These are phyloP conservation scores for Phialophora expanda DNA, from an alignment of 2,329 filamentous ascomycete genomes.

Conservation along the genomic window DNA sequence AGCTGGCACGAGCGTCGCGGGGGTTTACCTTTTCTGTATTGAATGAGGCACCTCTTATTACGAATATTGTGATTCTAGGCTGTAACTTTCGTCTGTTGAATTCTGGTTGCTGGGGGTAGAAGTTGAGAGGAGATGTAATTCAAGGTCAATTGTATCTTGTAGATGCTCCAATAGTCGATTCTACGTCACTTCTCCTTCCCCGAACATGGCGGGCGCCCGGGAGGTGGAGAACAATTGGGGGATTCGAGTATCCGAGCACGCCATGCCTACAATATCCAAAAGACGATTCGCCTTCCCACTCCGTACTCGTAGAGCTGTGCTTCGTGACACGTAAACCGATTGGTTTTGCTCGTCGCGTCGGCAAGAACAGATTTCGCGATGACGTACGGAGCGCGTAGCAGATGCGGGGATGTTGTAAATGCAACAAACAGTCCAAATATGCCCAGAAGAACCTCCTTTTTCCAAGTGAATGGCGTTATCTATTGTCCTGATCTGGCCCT, in stretches of 20 bases:
- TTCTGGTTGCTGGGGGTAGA: neutral
- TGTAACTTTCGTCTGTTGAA: neutral
- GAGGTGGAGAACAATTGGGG: neutral
- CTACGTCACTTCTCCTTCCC: conserved; percentile 1
- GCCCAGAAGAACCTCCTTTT: neutral
- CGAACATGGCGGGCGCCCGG: neutral
- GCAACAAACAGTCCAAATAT: neutral
- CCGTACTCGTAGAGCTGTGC: neutral
- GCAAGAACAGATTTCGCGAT: neutral
- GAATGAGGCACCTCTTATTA: neutral
- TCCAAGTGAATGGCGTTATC: neutral
- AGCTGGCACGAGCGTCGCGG: conserved; percentile 4
- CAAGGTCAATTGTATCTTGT: neutral
- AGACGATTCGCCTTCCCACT: neutral
- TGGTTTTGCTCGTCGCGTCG: neutral
- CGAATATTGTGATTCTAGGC: neutral
- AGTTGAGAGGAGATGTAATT: neutral
- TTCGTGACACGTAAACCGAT: conserved; percentile 1
- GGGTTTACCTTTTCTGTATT: conserved; percentile 4
- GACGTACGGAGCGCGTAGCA: neutral
- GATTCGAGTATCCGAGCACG: neutral
- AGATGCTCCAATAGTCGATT: neutral
- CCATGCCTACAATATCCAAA: neutral
- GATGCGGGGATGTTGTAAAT: neutral
- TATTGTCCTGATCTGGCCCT: neutral